Base-by-base conservation (phyloP, 495 filamentous ascomycete genomes). In the Neohortaea acidophila region DNA sequence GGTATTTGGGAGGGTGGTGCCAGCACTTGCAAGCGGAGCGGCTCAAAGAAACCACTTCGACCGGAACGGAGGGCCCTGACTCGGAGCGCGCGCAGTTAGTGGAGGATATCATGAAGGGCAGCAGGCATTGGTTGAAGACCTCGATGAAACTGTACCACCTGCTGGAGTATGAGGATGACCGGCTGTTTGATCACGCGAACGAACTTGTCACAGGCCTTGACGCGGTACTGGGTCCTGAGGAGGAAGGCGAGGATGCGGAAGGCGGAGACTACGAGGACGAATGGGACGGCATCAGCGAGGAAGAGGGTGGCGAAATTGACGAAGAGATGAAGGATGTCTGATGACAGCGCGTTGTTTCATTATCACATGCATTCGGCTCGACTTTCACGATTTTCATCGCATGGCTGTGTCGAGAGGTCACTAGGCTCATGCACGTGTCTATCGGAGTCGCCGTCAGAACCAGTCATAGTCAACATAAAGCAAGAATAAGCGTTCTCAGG, bases 1-100 rank as follows among this genome's bases (percentile, higher is more conserved):
- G 84, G 85, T 99, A 99, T 61, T 65, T 96, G 2, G 87, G 91
- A 22, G 91, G 91, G 8, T 99, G 87, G 80, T 80, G 80, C 39
- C 66, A 84, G 41, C 81, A 82, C 52, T 65, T 89, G 38, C 60
- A 79, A 39, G 84, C 81, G 0, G 73, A 81, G 56, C 84, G 77
- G 62, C 51, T 69, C 53, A 40, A 41, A 15, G 31, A 25, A 9
- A 25, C 10, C 14, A 36, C 5, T 13, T 22, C 10, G n/a, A 33
- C 25, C 17, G 30, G 39, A 7, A 19, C 14, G 13, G 53, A 54
- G 36, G 44, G 27, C 17, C 32, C 32, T 27, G 55, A 55, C n/a
- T 45, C 49, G 20, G 53, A 43, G 13, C 57, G 57, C 42, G 63
- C 58, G 47, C 42, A 51, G 34, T 49, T 41, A 4, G 46, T 51